Base-by-base conservation (phyloP, 2,329 filamentous ascomycete species). In the Cordyceps javanica region DNA sequence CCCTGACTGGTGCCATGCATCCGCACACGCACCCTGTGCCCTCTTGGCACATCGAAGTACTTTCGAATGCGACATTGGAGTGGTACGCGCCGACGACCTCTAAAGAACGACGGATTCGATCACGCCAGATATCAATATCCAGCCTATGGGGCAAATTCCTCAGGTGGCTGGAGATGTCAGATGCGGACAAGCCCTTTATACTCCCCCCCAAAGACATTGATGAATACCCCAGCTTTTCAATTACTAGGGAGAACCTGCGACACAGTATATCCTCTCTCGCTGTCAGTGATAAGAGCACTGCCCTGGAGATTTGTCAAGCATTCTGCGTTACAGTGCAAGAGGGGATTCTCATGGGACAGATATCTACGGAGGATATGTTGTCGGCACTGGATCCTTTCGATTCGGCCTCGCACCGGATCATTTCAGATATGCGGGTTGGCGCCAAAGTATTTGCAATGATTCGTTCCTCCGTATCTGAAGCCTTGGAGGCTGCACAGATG, bases 1-100 rank as follows among this genome's bases (percentile, higher is more conserved):
- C 75, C 53, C 81, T 84, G 74, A 79, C 77, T 21, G 80, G 75
- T 53, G 67, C 81, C 59, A 70, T 78, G 56, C 73, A 77, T 26
- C 65, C 71, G 9, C 66, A 74, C 23, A 64, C 66, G 4, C 63
- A 70, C 8, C 70, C 69, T 19, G 67, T 73, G 16, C 72, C 75
- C 2, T 65, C 72, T 7, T 83, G 80, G 81, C 72, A 74, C 0
- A 72, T 81, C 46, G 70, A 75, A 13, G 70, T 74, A 25, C 68
- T 75, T 1, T 67, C 74, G 6, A 74, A 77, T 53, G 65, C 80
- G 39, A 75, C 72, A 55, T 81, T 79, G 78, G 71, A 72, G 48
- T 85, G 82, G 82, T 68, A 76, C 38, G 72, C 81, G 9, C 81
- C 82, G 9, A 74, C 68, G 13, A 59, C 68, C 3, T 61, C 67